Evolutionary conservation across 306 rosid species (phyloP).

Genomic region (Quercus rubra): DNA sequence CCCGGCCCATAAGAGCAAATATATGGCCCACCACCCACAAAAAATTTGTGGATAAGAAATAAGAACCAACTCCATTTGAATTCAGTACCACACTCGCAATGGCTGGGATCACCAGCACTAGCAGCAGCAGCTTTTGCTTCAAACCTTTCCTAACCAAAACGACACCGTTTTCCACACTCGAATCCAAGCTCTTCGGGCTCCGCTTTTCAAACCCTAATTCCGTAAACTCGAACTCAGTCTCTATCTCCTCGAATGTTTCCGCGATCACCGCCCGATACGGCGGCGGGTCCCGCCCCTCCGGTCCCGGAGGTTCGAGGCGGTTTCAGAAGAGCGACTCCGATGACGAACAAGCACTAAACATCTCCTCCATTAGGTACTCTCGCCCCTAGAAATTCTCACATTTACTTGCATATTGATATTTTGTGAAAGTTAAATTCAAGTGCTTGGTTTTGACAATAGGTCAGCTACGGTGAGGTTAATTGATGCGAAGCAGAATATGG

Average conservation of each 20-base stretch:
- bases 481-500: conserved; percentile 88
- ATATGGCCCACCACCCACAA: neutral
- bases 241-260: conserved; percentile 19
- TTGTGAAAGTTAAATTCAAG: neutral
- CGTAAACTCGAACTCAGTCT: conserved; percentile 22
- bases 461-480: conserved; percentile 83
- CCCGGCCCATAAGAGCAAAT: neutral
- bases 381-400: too few relatives aligned
- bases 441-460: conserved; percentile 46
- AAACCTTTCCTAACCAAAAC: conserved; percentile 29
- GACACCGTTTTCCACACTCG: conserved; percentile 16
- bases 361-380: conserved; percentile 53
- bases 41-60: neutral
- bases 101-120: conserved; percentile 64
- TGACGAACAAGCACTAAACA: conserved; percentile 63
- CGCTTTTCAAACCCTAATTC: conserved; percentile 31
- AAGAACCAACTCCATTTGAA: neutral
- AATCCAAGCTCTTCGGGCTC: conserved; percentile 55
- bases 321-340: conserved; percentile 29
- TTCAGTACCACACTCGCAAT: conserved; percentile 25
- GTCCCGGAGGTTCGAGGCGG: conserved; percentile 31
- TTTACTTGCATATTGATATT: neutral
- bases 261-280: conserved; percentile 53
- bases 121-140: conserved; percentile 39
- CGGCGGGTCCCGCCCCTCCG: conserved; percentile 41